Evolutionary conservation across 1,284 basidiomycete species (phyloP).

Genomic region (Schizophyllum commune): DNA sequence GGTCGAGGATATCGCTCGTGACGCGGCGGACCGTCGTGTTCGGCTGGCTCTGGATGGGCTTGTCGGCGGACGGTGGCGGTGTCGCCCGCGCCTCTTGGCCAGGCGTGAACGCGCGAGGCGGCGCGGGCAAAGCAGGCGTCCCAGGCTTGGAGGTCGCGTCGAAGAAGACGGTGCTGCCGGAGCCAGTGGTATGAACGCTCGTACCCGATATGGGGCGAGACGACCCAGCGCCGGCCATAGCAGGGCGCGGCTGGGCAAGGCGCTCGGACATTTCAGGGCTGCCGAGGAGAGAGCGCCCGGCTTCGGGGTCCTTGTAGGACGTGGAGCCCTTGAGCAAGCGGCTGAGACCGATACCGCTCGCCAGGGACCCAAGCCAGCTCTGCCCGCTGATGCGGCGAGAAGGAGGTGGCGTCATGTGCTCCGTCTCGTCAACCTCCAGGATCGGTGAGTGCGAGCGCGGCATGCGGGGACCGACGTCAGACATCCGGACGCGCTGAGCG

Average conservation of each 20-base stretch:
- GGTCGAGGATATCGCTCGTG: not conserved
- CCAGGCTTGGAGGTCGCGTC: slow-evolving; percentile 43
- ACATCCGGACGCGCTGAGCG: slow-evolving; percentile 50
- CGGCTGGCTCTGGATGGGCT: not conserved
- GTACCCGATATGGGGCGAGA: slow-evolving; percentile 46
- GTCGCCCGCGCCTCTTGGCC: not conserved
- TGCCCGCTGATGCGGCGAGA: slow-evolving; percentile 23
- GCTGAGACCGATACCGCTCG: slow-evolving; percentile 30
- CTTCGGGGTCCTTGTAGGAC: slow-evolving; percentile 34
- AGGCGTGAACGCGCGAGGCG: slow-evolving; percentile 36
- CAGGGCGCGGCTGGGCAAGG: not conserved
- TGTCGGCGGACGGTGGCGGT: not conserved
- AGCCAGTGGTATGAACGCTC: slow-evolving; percentile 43
- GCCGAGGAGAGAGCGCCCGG: slow-evolving; percentile 26
- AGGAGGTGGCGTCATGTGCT: slow-evolving; percentile 16
- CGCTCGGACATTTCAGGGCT: slow-evolving; percentile 15
- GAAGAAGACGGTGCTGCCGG: slow-evolving; percentile 49
- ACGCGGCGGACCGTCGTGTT: not conserved
- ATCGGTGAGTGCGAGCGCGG: slow-evolving; percentile 15
- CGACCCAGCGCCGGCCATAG: slow-evolving; percentile 22
- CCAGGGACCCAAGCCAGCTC: slow-evolving; percentile 35
- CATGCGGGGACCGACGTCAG: slow-evolving; percentile 31
- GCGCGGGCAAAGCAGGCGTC: slow-evolving; percentile 36
- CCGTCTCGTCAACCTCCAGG: slow-evolving; percentile 4
- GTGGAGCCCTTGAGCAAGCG: slow-evolving; percentile 10